Base-by-base conservation (phyloP, 805 yeast genomes). In the Candida krabiensis region DNA sequence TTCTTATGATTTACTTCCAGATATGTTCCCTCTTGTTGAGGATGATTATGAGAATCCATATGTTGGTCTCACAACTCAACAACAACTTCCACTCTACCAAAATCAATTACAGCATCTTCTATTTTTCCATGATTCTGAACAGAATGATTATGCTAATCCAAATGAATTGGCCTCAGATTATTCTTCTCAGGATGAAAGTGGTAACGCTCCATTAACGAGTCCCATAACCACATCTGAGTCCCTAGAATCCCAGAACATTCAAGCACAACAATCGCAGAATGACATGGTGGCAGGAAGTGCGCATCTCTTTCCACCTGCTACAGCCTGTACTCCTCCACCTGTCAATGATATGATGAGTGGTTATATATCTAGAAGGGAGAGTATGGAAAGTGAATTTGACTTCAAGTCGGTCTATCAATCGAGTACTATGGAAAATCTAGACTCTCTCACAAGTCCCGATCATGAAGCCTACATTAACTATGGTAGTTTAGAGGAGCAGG, bases 321-420 rank as follows among this genome's bases (percentile, higher is more conserved):
- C 52, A 16, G 63, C 65, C 3, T 57, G 63, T 40, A 50, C 60
- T 14, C 63, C 63, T 3, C 60, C 55, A 9, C 53, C 55, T 9
- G 37, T 28, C n/a, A n/a, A 30, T 13, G 43, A 41, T 22, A 23
- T 14, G 17, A 23, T 27, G 12, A 42, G 26, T 28, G 49, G 43
- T 3, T 29, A 37, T 16, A 17, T 49, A 11, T 47, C 46, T 17
- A 51, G 56, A 36, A 45, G 52, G 30, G 53, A 43, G 32, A 53
- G 52, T 40, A 35, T 46, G 4, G 53, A 46, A 16, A 49, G 49
- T 35, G 56, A 52, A 29, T 41, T 44, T 27, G 53, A 49, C 31
- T 46, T 41, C 34, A 43, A 40, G 16, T 30, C 46, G 7, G n/a
- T 46, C 11, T 38, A 38, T n/a, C 36, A 41, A 9, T 19, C 29